Evolutionary conservation across 108 stramenopile species (phyloP), one percentile per base, ranked within the genome.

Genomic region (Cyclotella distinguenda): DNA sequence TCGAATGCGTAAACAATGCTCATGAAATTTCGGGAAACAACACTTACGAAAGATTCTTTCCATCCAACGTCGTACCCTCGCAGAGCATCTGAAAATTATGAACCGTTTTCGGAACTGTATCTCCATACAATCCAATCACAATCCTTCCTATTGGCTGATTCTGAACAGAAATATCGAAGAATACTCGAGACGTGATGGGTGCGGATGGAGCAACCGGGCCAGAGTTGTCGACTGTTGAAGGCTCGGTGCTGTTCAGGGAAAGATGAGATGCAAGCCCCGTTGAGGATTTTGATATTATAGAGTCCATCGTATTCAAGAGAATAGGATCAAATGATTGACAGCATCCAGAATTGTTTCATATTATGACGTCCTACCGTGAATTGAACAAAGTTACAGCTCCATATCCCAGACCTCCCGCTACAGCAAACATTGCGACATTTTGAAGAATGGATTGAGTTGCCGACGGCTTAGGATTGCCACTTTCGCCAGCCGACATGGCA

Each of bases 61-160:
- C 78, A 77, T 87, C 86, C 40, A 61, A 47, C 31, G 47, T 66
- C 40, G 59, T 80, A 52, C 93, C 89, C 13, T 61, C 70, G 47
- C 90, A 93, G 18, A 95, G 66, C 3, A 77, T 82, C 52, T 85
- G 81, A 67, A 97, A 97, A 64, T 97, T 97, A 50, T 84, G 56
- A 6, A 64, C 91, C 8, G 97, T 97, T 64, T 85, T 84, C 27
- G 97, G 97, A 33, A 94, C 93, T 22, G 85, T 86, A 63, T 83
- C 75, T 6, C 95, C 97, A 66, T 89, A 91, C 50, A 97, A 79
- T 16, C 95, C 95, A 52, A 97, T 83, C 9, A 95, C 87, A 60
- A 97, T 94, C 15, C 93, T 82, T 32, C 95, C 95, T 0, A 84
- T 78, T 12, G 82, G 67, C 45, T 84, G 67, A 44, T 82, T 77